Evolutionary conservation across 78 protist species (phyloP).

Genomic region (Reticulomyxa filosa): DNA sequence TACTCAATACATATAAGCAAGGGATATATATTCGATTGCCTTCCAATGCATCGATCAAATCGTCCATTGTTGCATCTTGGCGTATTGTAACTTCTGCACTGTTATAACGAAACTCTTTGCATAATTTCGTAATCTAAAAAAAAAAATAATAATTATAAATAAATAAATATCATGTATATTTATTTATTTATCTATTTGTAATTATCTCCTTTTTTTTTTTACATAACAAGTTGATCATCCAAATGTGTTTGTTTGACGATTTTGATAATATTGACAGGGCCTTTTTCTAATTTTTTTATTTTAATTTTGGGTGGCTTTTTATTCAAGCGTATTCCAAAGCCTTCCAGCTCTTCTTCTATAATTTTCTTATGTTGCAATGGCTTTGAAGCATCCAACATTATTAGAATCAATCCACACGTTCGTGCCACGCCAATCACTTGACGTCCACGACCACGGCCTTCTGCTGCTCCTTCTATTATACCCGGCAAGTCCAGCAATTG

Average conservation of each 20-base stretch:
- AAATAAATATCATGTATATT: background rate
- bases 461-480: conserved; percentile 62
- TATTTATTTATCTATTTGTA: background rate
- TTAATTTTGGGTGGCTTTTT: conserved; percentile 71
- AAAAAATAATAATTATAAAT: background rate
- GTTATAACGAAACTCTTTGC: conserved; percentile 60
- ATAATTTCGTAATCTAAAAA: too few species aligned
- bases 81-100: conserved; percentile 68
- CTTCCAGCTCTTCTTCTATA: conserved; percentile 86
- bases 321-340: conserved; percentile 96
- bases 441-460: background rate
- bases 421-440: conserved; percentile 74
- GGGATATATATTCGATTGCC: conserved; percentile 85
- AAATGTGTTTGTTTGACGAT: background rate
- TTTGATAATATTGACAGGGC: conserved; percentile 65
- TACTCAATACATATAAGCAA: conserved; percentile 79
- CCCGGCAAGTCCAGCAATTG: conserved; percentile 86
- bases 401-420: conserved; percentile 78
- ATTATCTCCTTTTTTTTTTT: too few species aligned
- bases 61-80: conserved; percentile 71
- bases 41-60: conserved; percentile 90
- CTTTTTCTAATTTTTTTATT: conserved; percentile 68
- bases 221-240: too few species aligned
- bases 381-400: conserved; percentile 82
- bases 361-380: conserved; percentile 67